Conservation (phyloP, 306 rosid species). For the Rubus parviflorus region DNA sequence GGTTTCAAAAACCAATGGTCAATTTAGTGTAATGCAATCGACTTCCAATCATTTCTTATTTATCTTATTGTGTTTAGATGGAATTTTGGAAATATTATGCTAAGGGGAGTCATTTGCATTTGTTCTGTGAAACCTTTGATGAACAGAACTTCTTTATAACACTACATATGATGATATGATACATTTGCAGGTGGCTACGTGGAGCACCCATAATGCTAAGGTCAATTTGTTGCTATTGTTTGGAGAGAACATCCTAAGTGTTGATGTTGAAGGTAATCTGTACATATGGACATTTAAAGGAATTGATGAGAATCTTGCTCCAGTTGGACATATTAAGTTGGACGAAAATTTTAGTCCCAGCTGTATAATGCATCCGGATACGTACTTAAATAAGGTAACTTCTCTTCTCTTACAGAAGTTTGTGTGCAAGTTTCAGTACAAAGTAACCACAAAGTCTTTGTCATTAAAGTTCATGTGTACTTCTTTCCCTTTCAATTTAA, state of each 20-base stretch:
- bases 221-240: slow-evolving; percentile 67
- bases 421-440: background rate
- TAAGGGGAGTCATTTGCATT: background rate
- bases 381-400: slow-evolving; percentile 86
- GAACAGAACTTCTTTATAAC: slow-evolving; percentile 7
- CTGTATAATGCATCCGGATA: slow-evolving; percentile 88
- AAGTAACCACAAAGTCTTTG: background rate
- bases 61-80: background rate
- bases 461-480: background rate
- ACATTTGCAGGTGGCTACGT: slow-evolving; percentile 60
- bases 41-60: background rate
- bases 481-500: background rate
- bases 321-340: slow-evolving; percentile 54
- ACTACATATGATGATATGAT: background rate
- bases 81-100: background rate
- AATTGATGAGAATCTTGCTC: slow-evolving; percentile 50
- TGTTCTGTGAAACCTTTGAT: background rate
- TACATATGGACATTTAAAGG: slow-evolving; percentile 84
- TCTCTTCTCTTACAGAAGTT: slow-evolving; percentile 4
- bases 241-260: slow-evolving; percentile 77
- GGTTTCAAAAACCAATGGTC: background rate
- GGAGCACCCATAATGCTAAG: slow-evolving; percentile 71
- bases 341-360: slow-evolving; percentile 55
- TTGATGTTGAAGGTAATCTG: slow-evolving; percentile 60
- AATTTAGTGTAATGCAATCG: background rate